These are phyloP conservation scores for Termitomyces sp. DNA, from an alignment of 768 basidiomycete genomes.

Conservation along the genomic window DNA sequence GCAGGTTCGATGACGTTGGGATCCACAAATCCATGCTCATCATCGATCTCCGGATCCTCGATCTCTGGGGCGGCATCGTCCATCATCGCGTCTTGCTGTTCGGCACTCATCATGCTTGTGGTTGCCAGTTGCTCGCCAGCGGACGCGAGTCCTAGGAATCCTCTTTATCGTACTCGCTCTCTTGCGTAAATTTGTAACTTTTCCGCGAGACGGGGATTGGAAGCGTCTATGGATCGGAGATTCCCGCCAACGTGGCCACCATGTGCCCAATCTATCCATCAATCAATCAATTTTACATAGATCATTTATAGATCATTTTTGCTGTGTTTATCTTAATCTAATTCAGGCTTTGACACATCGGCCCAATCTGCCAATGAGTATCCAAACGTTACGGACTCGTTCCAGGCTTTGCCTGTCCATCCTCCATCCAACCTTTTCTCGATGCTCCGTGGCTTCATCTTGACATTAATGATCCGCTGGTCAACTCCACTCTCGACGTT, in stretches of 20 bases:
- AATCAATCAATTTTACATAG: not conserved
- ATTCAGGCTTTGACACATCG: not conserved
- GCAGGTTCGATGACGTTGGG: conserved; percentile 9
- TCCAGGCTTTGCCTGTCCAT: not conserved
- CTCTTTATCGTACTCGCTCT: not conserved
- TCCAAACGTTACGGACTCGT: not conserved
- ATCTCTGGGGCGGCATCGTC: not conserved
- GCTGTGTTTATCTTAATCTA: not conserved
- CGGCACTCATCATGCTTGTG: not conserved
- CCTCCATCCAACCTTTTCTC: not conserved
- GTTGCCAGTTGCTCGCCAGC: not conserved
- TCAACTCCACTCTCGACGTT: not conserved
- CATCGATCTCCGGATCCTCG: conserved; percentile 6
- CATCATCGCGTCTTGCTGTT: not conserved
- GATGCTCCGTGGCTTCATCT: not conserved
- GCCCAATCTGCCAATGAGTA: not conserved
- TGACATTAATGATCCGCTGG: not conserved
- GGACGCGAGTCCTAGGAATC: not conserved
- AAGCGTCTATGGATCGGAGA: not conserved
- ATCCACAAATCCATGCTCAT: conserved; percentile 1
- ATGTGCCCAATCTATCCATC: not conserved
- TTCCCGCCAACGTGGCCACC: not conserved
- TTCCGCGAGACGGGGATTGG: not conserved
- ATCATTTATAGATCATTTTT: not conserved
- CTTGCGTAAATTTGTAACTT: not conserved